A percentile compares a stretch with the other conserved stretches of the same genome.
These are phyloP conservation scores for Strobilomyces confusus DNA, from an alignment of 768 basidiomycete genomes.

Conservation along the genomic window DNA sequence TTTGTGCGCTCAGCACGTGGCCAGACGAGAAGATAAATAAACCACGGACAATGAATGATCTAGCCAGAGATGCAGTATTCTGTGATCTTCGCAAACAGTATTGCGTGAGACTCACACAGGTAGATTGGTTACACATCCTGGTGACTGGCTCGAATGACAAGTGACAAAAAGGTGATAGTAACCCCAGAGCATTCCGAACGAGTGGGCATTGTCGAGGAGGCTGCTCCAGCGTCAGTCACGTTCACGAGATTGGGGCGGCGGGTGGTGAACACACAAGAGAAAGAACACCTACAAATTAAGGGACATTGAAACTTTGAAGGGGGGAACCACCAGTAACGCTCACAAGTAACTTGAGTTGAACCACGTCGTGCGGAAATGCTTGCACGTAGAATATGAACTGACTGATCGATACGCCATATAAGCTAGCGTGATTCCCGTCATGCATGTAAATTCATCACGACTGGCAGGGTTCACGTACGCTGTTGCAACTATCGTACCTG, in stretches of 20 bases:
- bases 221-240: constrained; percentile 4
- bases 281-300: constrained; percentile 1
- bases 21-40: too few relatives aligned
- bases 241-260: too few relatives aligned
- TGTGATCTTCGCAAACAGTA: not conserved
- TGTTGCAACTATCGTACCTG: constrained; percentile 11
- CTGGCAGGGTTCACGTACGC: constrained; percentile 6
- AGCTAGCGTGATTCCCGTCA: constrained; percentile 4
- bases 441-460: not conserved
- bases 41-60: constrained; percentile 1
- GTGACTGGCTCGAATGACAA: constrained; percentile 6
- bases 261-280: constrained; percentile 6
- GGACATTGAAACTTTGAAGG: not conserved
- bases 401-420: constrained; percentile 16
- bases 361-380: constrained; percentile 16
- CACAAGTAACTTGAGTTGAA: constrained; percentile 11
- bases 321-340: not conserved
- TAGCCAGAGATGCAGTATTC: not conserved
- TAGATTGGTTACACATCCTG: not conserved
- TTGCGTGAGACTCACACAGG: constrained; percentile 7
- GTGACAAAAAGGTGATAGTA: constrained; percentile 4
- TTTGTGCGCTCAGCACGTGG: not conserved
- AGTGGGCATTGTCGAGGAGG: constrained; percentile 5
- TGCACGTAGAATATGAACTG: constrained; percentile 18
- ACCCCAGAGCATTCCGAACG: not conserved